Evolutionary conservation across 768 basidiomycete genomes (phyloP).

Genomic region (Mrakia frigida): DNA sequence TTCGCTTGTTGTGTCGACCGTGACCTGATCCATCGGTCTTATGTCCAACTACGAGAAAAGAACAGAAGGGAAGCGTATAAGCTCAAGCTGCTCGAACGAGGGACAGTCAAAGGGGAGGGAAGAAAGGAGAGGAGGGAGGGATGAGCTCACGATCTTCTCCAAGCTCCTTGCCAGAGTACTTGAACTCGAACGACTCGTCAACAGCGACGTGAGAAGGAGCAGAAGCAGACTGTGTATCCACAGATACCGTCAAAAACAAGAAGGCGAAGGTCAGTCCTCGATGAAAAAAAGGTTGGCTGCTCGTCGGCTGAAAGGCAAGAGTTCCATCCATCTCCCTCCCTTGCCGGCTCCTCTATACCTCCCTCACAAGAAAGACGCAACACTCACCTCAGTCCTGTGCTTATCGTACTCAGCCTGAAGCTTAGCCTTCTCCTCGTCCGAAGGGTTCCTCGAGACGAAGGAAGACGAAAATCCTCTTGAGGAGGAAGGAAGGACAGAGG

Average conservation of each 20-base stretch:
- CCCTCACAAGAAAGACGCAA: no score
- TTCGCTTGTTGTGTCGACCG: slow-evolving; percentile 46
- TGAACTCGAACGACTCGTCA: slow-evolving; percentile 16
- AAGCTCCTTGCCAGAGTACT: slow-evolving; percentile 4
- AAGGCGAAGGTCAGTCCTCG: background rate
- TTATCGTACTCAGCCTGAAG: slow-evolving; percentile 4
- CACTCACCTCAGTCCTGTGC: slow-evolving; percentile 5
- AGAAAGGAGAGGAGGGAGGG: background rate
- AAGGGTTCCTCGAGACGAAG: background rate
- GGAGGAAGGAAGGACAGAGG: background rate
- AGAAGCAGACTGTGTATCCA: background rate
- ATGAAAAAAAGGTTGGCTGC: background rate
- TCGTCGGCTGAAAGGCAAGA: background rate
- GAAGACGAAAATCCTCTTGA: background rate
- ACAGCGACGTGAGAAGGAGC: background rate
- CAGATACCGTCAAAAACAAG: background rate
- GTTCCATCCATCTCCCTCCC: background rate
- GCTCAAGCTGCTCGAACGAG: background rate
- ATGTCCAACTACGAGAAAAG: background rate
- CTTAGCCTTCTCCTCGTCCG: slow-evolving; percentile 9
- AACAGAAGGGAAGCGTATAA: background rate
- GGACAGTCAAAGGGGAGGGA: no score
- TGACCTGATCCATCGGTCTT: slow-evolving; percentile 8
- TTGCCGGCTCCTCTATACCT: background rate
- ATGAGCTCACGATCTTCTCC: slow-evolving; percentile 10